Evolutionary conservation across 164 flowering plant species (phyloP), one percentile per base, ranked within the genome.

Genomic region (Dillenia suffruticosa): DNA sequence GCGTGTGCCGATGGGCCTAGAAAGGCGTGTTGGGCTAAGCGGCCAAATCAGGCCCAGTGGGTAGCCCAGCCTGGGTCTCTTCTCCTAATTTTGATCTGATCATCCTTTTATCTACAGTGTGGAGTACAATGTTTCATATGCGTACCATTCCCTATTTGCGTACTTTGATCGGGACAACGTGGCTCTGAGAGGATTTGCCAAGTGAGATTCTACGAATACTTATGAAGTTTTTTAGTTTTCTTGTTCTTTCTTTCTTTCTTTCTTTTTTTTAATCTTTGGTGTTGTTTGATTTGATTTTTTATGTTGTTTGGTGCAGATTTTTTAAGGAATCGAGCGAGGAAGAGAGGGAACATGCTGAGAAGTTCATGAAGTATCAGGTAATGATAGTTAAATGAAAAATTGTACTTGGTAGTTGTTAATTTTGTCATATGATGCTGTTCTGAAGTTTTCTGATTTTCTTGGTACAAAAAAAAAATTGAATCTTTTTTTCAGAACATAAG

Each of bases 311-410:
- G 3, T 16, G 54, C 56, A 95, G 99, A 65, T 95, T 92, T 63
- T 95, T 95, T 76, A 87, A 95, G 84, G 97, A 88, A 57, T 81
- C 99, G 0, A 95, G 99, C 44, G 66, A 40, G 0, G 97, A 95
- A 58, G 99, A 95, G 63, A 78, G 99, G 59, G 85, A 70, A 44
- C 99, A 92, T 62, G 97, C 99, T 44, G 97, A 90, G 76, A 84
- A 83, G 57, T 68, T 95, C 15, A 95, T 95, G 97, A 87, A 88
- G 67, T 95, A 95, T 56, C 99, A 95, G 97, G 99, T 94, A 40
- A 54, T 67, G 40, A 2, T 26, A 2, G 40, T 26, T 26, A 5
- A 26, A 26, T 32, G 40, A 32, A 32, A 32, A 32, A 4, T 32
- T 32, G 40, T 32, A 32, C 40, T 32, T 32, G 40, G 40, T 26